A percentile compares a stretch with the other conserved stretches of the same genome.
phyloP scores from a whole-genome alignment of 2,329 filamentous ascomycete genomes.

The Talaromyces verruculosus region DNA sequence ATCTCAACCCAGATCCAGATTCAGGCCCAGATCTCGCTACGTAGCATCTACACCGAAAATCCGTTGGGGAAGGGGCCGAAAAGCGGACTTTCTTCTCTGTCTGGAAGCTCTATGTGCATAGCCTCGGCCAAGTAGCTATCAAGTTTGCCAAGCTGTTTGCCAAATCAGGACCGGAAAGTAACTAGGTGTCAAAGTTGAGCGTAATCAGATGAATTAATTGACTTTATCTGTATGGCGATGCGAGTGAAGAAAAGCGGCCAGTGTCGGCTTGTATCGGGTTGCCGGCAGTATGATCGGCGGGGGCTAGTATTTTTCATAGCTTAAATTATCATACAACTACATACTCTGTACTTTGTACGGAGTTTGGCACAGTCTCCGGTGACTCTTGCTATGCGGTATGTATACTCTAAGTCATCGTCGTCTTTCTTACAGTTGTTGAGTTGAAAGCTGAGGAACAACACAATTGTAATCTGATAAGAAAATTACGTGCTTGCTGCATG shows the following conservation, averaged over 20 bases:
- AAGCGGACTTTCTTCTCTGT: background rate
- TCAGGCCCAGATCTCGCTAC: background rate
- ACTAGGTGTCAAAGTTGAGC: background rate
- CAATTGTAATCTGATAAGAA: background rate
- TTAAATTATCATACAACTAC: background rate
- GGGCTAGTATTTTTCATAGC: background rate
- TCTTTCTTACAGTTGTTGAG: background rate
- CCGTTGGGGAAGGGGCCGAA: conserved; percentile 6
- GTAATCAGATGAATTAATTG: background rate
- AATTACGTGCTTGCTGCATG: background rate
- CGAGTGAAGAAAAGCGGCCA: conserved; percentile 4
- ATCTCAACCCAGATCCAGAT: background rate
- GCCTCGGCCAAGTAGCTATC: background rate
- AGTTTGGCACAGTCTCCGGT: background rate
- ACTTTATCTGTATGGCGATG: conserved; percentile 3
- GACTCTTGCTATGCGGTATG: background rate
- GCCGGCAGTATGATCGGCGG: conserved; percentile 3
- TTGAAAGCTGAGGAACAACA: background rate
- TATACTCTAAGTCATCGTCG: too few relatives aligned
- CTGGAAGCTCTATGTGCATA: background rate
- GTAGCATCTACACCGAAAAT: conserved; percentile 1
- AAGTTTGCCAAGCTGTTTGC: background rate
- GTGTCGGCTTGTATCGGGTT: conserved; percentile 6
- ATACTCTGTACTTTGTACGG: background rate
- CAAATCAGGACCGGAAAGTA: too few relatives aligned